Evolutionary conservation across 768 basidiomycete genomes (phyloP), one percentile per base, ranked within the genome.

Genomic region (Mycena albidolilacea): DNA sequence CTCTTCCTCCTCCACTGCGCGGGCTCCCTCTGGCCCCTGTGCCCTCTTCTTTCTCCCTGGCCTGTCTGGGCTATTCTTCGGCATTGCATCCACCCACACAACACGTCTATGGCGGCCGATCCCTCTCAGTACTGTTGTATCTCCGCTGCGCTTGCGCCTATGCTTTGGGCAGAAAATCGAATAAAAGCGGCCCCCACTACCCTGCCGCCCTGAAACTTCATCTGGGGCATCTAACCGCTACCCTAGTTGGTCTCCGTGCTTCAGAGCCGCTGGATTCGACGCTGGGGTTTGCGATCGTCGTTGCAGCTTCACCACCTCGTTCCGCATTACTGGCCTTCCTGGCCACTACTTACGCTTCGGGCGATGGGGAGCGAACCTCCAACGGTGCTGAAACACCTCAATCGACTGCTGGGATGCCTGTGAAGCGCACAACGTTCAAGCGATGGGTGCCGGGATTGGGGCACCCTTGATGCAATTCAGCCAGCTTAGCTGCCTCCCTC

Each of bases 1-100:
- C 55, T 54, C 52, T 54, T 54, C 52, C 52, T 23, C n/a, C n/a
- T 54, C 52, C n/a, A 54, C 52, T 23, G 52, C 21, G 52, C 52
- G 12, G n/a, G 21, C 30, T 30, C 30, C 30, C 30, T 30, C 30
- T 30, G 30, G 30, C 30, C 30, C 3, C 30, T 30, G 30, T 21
- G 7, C 52, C 52, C 52, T 12, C 52, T 21, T 8, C n/a, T 52
- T 8, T 14, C 50, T 52, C 50, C 50, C 50, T 52, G 50, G 17
- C 19, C n/a, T 19, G 15, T 7, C 50, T 21, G 14, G 35, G 55
- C 55, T 57, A 12, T 14, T 21, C 8, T 52, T 52, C 19, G 17
- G 17, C 50, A 52, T 52, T 7, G 50, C 14, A 21, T 52, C 50
- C 50, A 52, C 50, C 8, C n/a, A 14, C 50, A 21, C 50, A n/a